phyloP scores from a whole-genome alignment of 225 moss, liverwort and hornwort species.

The Thuidium tamariscinum region DNA sequence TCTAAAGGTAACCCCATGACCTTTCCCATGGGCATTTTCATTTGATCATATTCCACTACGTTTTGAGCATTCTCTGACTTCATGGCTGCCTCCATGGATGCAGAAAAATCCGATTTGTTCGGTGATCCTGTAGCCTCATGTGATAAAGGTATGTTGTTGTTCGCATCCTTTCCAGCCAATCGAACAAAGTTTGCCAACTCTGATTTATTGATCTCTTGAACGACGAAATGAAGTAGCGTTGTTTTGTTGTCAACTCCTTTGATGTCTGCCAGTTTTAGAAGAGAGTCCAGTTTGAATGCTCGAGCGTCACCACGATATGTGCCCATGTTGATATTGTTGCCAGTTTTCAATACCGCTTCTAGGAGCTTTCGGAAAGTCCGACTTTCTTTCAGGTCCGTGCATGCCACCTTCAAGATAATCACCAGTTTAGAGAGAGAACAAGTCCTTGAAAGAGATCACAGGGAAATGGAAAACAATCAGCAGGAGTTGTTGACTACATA shows the following conservation, averaged over 20 bases:
- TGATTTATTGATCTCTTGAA: slow-evolving; percentile 46
- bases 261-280: slow-evolving; percentile 27
- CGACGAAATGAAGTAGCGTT: slow-evolving; percentile 62
- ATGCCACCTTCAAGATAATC: neutral
- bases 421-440: neutral
- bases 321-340: slow-evolving; percentile 10
- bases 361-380: slow-evolving; percentile 15
- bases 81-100: slow-evolving; percentile 35
- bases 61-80: slow-evolving; percentile 11
- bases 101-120: slow-evolving; percentile 3
- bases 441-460: neutral
- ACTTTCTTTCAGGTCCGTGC: slow-evolving; percentile 2
- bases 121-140: neutral
- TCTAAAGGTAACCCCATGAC: slow-evolving; percentile 43
- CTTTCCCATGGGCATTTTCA: slow-evolving; percentile 44
- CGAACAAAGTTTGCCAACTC: slow-evolving; percentile 24
- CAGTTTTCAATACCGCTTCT: slow-evolving; percentile 9
- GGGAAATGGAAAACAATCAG: neutral
- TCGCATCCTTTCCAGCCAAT: slow-evolving; percentile 14
- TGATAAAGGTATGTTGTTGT: neutral
- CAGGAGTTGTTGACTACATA: neutral
- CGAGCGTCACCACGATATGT: slow-evolving; percentile 7
- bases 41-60: neutral
- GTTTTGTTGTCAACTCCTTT: slow-evolving; percentile 63
- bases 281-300: slow-evolving; percentile 11